Evolutionary conservation across 2,329 filamentous ascomycete genomes (phyloP), one percentile per base, ranked within the genome.

Genomic region (Venturia effusa): DNA sequence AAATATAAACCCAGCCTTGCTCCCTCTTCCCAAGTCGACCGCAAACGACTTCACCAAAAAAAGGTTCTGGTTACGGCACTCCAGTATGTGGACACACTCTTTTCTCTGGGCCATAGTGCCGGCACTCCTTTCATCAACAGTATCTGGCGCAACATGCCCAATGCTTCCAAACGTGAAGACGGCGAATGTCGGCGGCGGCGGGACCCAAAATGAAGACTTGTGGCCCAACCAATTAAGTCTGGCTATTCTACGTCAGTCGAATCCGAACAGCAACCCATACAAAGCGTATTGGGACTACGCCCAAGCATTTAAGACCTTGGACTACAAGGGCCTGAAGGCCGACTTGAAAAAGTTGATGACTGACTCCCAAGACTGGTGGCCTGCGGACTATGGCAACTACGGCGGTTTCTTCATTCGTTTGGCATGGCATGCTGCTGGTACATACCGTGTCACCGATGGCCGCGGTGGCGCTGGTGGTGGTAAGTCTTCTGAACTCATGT

Each of bases 331-430:
- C 32, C 75, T 92, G 69, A 91, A 91, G 84, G 86, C 88, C 76
- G 88, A 92, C 71, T 76, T 92, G 5, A 70, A 78, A 19, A 79
- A 77, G n/a, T 72, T 92, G 70, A 87, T 91, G 86, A 92, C 88
- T 61, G 84, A 90, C 72, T 90, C 88, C 1, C 85, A 92, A 76
- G 85, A 89, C 45, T 91, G 84, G 84, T 92, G 88, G 88, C 88
- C 88, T 0, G 88, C 88, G 37, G 88, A 92, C 73, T 90, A 88
- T 70, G 88, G 88, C 64, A 87, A 91, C 80, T 92, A 92, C 69
- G 88, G 88, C 67, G 88, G 88, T 74, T 81, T 92, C 34, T 91
- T 92, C 74, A 81, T 92, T 72, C 87, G 88, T 65, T 86, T 91
- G 86, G 85, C 88, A 65, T 92, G 88, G 88, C 88, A 92, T 80